phyloP scores from a whole-genome alignment of 441 rosid genomes.

The Pelargonium cotyledonis region DNA sequence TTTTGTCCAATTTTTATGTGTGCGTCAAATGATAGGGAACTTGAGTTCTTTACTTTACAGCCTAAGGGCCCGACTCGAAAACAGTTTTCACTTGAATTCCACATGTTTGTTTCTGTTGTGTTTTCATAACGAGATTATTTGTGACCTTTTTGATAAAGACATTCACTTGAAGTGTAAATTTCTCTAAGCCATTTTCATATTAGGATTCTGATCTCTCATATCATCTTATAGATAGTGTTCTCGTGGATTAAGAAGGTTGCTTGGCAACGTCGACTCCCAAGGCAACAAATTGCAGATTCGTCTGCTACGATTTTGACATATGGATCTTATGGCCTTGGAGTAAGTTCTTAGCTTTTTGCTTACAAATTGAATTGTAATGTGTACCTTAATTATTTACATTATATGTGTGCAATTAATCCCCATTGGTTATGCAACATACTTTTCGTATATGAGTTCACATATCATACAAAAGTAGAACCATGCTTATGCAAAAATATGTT shows the following conservation, averaged over 20 bases:
- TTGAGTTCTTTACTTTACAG: no score
- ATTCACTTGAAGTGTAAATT: background rate
- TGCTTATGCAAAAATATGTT: no score
- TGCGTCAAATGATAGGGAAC: no score
- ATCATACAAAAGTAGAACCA: no score
- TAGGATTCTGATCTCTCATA: background rate
- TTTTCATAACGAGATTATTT: no score
- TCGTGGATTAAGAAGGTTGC: conserved; percentile 48
- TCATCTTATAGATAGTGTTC: conserved; percentile 34
- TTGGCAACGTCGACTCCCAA: conserved; percentile 42
- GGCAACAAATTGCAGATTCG: conserved; percentile 31
- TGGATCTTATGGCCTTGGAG: conserved; percentile 62
- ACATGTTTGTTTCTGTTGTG: background rate
- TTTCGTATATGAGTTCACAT: no score
- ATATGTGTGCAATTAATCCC: background rate
- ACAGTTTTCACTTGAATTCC: no score
- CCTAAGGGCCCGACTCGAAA: no score
- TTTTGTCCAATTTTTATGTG: no score
- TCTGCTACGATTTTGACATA: conserved; percentile 43
- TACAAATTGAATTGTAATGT: background rate
- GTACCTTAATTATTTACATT: background rate
- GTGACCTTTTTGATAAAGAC: background rate
- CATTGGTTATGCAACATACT: no score
- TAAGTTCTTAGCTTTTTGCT: conserved; percentile 17
- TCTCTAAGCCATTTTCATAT: background rate